A percentile compares a stretch with the other conserved stretches of the same genome.
These are phyloP conservation scores for Boletus huronensis DNA, from an alignment of 768 basidiomycete species.

Conservation along the genomic window DNA sequence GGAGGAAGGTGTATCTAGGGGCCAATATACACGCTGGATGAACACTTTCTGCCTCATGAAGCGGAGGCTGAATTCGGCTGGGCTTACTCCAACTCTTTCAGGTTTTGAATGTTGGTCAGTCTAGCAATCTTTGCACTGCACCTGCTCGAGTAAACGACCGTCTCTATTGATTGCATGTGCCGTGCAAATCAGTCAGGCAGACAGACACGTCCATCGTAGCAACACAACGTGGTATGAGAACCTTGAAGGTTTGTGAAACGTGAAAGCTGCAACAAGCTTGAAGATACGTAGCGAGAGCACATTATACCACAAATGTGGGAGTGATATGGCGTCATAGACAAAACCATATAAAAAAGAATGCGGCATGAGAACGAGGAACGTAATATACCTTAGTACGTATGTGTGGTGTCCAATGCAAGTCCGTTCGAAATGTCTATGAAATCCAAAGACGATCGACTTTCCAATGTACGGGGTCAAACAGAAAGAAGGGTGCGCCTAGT, in stretches of 20 bases:
- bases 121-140: background rate
- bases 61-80: too few species aligned
- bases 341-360: conserved; percentile 19
- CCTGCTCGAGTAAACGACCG: background rate
- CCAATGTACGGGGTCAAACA: background rate
- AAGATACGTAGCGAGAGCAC: conserved; percentile 12
- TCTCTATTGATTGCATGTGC: conserved; percentile 5
- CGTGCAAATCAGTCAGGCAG: background rate
- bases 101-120: too few species aligned
- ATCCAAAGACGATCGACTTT: conserved; percentile 10
- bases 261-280: conserved; percentile 1
- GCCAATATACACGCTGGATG: too few species aligned
- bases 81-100: too few species aligned
- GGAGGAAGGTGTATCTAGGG: background rate
- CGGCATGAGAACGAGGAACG: conserved; percentile 18
- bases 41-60: too few species aligned
- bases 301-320: conserved; percentile 22
- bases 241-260: conserved; percentile 3
- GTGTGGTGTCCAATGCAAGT: conserved; percentile 29
- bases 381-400: conserved; percentile 30
- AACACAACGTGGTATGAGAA: conserved; percentile 3
- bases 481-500: conserved; percentile 14
- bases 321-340: conserved; percentile 8
- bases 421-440: conserved; percentile 25
- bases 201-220: background rate